These are phyloP conservation scores for Marasmius sp. DNA, from an alignment of 1,284 basidiomycete genomes.

Conservation along the genomic window DNA sequence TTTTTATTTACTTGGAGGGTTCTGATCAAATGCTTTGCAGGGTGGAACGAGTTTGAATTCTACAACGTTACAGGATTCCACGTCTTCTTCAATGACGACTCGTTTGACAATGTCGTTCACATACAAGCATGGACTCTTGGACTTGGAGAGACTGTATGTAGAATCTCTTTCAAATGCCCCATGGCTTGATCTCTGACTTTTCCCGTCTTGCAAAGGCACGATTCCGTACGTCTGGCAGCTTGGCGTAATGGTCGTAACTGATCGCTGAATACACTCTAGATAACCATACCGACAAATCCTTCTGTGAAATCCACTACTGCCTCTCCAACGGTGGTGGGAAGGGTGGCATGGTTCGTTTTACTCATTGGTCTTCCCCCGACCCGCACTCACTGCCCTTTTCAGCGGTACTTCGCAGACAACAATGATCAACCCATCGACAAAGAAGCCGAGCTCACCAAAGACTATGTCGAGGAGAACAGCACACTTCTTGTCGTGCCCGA, in stretches of 20 bases:
- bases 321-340: conserved; percentile 27
- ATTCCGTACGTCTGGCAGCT: too few relatives aligned
- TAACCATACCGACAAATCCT: conserved; percentile 20
- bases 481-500: conserved; percentile 21
- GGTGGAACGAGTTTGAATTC: conserved; percentile 22
- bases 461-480: not conserved
- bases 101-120: conserved; percentile 21
- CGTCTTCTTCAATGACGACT: conserved; percentile 27
- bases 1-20: too few relatives aligned
- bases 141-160: conserved; percentile 19
- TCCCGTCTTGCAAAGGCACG: too few relatives aligned
- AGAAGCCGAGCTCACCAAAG: conserved; percentile 17
- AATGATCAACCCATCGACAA: conserved; percentile 12
- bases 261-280: not conserved
- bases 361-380: conserved; percentile 6
- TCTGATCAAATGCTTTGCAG: too few relatives aligned
- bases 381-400: conserved; percentile 13
- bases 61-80: conserved; percentile 30
- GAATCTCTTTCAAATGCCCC: too few relatives aligned
- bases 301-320: conserved; percentile 25
- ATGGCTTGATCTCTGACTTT: too few relatives aligned
- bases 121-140: conserved; percentile 30
- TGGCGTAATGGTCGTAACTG: too few relatives aligned
- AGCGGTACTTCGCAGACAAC: not conserved
- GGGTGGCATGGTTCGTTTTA: conserved; percentile 21